Evolutionary conservation across 106 monocot species (phyloP).

Genomic region (Acanthochlamys bracteata): DNA sequence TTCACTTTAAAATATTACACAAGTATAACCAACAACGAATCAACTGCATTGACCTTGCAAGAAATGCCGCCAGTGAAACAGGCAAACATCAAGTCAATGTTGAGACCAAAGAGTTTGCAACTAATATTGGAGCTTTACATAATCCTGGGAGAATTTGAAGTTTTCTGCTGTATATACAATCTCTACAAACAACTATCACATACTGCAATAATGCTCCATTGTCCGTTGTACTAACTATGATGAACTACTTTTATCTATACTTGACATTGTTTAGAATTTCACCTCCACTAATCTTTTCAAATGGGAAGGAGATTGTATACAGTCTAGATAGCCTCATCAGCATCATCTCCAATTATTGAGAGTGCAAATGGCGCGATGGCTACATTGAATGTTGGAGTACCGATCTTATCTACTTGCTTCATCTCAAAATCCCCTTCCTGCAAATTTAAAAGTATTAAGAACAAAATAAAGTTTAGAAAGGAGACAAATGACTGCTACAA

Average conservation of each 20-base stretch:
- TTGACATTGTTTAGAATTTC: not conserved
- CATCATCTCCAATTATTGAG: constrained; percentile 53
- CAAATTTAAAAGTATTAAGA: not conserved
- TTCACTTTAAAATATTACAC: no score
- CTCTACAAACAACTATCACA: not conserved
- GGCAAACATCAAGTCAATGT: no score
- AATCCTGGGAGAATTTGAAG: no score
- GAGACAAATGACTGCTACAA: not conserved
- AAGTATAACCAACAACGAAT: no score
- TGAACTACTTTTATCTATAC: not conserved
- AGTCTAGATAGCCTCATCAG: constrained; percentile 15
- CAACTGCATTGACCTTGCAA: no score
- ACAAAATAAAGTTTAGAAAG: not conserved
- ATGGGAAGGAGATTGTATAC: not conserved
- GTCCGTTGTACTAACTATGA: not conserved
- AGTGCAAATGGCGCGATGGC: constrained; percentile 92
- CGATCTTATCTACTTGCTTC: constrained; percentile 74
- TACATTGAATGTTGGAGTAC: constrained; percentile 74
- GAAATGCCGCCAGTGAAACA: no score
- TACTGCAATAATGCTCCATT: not conserved
- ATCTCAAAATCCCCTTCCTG: constrained; percentile 99
- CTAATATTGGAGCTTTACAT: no score
- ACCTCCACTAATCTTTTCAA: not conserved
- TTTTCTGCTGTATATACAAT: not conserved
- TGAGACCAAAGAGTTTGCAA: no score